These are phyloP conservation scores for Ceriops tagal DNA, from an alignment of 345 rosid genomes.

Conservation along the genomic window DNA sequence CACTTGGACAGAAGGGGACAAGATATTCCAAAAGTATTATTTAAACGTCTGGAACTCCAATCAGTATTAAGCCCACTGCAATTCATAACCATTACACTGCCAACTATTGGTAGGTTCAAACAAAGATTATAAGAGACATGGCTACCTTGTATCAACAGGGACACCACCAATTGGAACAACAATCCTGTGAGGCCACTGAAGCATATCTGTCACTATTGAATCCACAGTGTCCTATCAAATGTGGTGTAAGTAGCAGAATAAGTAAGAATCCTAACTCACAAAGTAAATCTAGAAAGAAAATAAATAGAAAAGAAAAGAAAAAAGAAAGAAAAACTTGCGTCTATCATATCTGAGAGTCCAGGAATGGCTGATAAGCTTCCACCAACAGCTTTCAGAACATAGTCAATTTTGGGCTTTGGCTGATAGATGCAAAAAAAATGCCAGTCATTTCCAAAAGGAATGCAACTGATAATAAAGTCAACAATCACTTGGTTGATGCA, in stretches of 20 bases:
- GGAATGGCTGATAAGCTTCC: constrained; percentile 98
- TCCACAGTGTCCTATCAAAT: constrained; percentile 75
- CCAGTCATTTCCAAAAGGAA: constrained; percentile 19
- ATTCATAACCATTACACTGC: too few species aligned
- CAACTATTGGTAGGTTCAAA: background rate
- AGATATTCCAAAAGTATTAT: background rate
- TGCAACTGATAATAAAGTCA: background rate
- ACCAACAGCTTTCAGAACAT: constrained; percentile 94
- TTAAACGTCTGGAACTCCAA: too few species aligned
- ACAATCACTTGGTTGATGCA: constrained; percentile 2
- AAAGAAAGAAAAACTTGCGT: constrained; percentile 49
- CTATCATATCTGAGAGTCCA: constrained; percentile 95
- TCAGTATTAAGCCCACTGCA: too few species aligned
- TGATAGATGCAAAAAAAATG: constrained; percentile 26
- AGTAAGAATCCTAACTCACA: background rate
- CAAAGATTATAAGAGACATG: constrained; percentile 8
- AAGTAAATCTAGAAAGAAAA: background rate
- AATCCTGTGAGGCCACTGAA: constrained; percentile 99
- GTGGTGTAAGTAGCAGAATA: constrained; percentile 3
- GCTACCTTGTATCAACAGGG: constrained; percentile 78
- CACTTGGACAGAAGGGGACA: background rate
- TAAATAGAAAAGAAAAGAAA: background rate
- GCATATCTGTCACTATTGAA: constrained; percentile 82
- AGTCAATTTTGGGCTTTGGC: constrained; percentile 97
- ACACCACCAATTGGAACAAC: constrained; percentile 97